Evolutionary conservation across 768 basidiomycete species (phyloP).

Genomic region (Hericium coralloides): DNA sequence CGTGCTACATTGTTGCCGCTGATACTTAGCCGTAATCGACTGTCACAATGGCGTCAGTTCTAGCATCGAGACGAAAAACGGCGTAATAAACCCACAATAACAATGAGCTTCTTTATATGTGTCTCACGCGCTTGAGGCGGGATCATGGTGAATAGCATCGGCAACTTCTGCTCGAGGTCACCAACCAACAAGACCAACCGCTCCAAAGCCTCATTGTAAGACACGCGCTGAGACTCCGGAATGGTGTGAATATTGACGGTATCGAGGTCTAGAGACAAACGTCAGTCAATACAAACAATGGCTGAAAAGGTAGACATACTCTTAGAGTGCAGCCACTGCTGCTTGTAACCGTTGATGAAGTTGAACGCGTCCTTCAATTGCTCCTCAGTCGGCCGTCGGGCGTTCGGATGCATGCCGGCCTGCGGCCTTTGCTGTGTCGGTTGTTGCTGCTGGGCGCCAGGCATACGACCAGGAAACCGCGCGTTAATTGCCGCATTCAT

Average conservation of each 20-base stretch:
- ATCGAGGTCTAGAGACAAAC: background rate
- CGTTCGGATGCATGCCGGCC: background rate
- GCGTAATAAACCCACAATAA: conserved; percentile 9
- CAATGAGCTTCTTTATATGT: background rate
- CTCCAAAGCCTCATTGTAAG: background rate
- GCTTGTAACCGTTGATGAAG: background rate
- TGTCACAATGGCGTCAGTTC: background rate
- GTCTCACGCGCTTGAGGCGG: background rate
- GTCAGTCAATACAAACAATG: too few species aligned
- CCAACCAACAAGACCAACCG: background rate
- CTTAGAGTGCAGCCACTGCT: background rate
- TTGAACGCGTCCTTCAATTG: background rate
- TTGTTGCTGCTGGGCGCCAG: background rate
- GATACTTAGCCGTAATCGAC: conserved; percentile 7
- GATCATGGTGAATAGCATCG: background rate
- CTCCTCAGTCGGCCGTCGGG: background rate
- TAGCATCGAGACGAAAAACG: background rate
- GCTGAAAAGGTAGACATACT: background rate
- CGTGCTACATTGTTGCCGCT: conserved; percentile 6
- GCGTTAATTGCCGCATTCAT: background rate
- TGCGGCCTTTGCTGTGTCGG: background rate
- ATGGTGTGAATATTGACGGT: background rate
- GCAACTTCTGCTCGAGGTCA: background rate
- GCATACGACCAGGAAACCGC: background rate
- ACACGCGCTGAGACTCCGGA: background rate